These are phyloP conservation scores for Pseudoperonospora humuli DNA, from an alignment of 352 stramenopile species.

Conservation along the genomic window DNA sequence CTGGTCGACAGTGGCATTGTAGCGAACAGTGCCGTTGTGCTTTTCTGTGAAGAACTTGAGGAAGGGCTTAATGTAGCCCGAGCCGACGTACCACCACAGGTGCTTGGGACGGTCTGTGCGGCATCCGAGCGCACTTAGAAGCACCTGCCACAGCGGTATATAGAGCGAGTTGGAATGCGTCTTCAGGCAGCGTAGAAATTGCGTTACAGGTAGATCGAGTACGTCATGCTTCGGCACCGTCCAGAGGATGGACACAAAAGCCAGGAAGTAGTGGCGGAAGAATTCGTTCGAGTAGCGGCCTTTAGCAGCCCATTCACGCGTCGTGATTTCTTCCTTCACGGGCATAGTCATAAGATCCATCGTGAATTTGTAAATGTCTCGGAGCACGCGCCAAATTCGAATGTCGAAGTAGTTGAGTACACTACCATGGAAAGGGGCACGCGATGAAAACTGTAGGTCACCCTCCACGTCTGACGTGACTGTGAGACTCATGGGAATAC, in stretches of 20 bases:
- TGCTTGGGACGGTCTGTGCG: slow-evolving; percentile 77
- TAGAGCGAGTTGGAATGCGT: slow-evolving; percentile 84
- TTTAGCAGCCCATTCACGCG: slow-evolving; percentile 61
- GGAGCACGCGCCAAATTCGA: slow-evolving; percentile 77
- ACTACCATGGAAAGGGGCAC: slow-evolving; percentile 57
- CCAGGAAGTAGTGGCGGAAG: slow-evolving; percentile 84
- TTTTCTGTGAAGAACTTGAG: slow-evolving; percentile 81
- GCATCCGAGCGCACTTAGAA: slow-evolving; percentile 61
- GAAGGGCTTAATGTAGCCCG: slow-evolving; percentile 76
- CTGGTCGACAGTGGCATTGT: slow-evolving; percentile 53
- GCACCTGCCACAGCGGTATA: slow-evolving; percentile 80
- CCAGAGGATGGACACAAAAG: slow-evolving; percentile 83
- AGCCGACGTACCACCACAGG: slow-evolving; percentile 82
- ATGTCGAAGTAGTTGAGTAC: slow-evolving; percentile 61
- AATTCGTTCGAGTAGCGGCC: slow-evolving; percentile 77
- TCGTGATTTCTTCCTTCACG: slow-evolving; percentile 65
- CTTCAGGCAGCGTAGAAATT: slow-evolving; percentile 85
- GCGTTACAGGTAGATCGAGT: slow-evolving; percentile 68
- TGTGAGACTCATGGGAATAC: slow-evolving; percentile 83
- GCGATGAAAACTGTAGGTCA: slow-evolving; percentile 83
- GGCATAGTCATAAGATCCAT: slow-evolving; percentile 83
- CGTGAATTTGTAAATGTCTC: slow-evolving; percentile 84
- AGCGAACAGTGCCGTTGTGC: slow-evolving; percentile 71
- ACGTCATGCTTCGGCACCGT: slow-evolving; percentile 81
- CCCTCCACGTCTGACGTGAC: slow-evolving; percentile 74